Conservation (phyloP, 495 filamentous ascomycete genomes). For the Trichoderma erinaceum region DNA sequence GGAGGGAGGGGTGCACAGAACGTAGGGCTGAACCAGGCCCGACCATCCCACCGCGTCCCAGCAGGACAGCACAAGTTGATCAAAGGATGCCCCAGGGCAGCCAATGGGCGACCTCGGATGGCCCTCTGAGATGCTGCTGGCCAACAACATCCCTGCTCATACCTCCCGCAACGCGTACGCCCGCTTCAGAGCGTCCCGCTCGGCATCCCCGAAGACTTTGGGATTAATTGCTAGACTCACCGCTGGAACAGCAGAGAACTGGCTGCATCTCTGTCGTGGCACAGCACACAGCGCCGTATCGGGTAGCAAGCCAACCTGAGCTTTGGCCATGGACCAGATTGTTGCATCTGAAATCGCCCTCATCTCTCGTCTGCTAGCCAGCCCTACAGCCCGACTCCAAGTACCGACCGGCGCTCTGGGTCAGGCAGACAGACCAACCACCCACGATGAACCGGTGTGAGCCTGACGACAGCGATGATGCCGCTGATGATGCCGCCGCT, state of each 20-base stretch:
- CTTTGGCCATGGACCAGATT: neutral
- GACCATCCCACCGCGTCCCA: neutral
- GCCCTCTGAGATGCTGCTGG: neutral
- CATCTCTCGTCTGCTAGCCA: neutral
- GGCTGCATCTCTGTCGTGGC: slow-evolving; percentile 10
- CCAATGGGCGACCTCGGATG: slow-evolving; percentile 2
- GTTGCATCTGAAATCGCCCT: neutral
- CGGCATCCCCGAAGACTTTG: neutral
- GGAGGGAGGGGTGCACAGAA: slow-evolving; percentile 1
- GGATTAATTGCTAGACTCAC: slow-evolving; percentile 11
- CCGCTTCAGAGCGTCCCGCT: slow-evolving; percentile 11
- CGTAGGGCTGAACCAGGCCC: slow-evolving; percentile 11
- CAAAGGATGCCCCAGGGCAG: slow-evolving; percentile 9
- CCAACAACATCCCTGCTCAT: slow-evolving; percentile 6
- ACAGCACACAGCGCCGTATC: neutral
- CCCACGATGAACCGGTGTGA: slow-evolving; percentile 6
- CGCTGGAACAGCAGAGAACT: neutral
- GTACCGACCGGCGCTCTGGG: slow-evolving; percentile 10
- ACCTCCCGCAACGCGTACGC: slow-evolving; percentile 9
- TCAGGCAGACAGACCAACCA: slow-evolving; percentile 6
- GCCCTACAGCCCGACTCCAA: slow-evolving; percentile 10
- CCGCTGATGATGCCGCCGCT: too few relatives aligned
- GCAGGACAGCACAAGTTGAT: slow-evolving; percentile 1
- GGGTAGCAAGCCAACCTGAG: slow-evolving; percentile 9
- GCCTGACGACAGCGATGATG: neutral